phyloP scores from a whole-genome alignment of 1,284 basidiomycete genomes.

The Bondarzewia mesenterica region DNA sequence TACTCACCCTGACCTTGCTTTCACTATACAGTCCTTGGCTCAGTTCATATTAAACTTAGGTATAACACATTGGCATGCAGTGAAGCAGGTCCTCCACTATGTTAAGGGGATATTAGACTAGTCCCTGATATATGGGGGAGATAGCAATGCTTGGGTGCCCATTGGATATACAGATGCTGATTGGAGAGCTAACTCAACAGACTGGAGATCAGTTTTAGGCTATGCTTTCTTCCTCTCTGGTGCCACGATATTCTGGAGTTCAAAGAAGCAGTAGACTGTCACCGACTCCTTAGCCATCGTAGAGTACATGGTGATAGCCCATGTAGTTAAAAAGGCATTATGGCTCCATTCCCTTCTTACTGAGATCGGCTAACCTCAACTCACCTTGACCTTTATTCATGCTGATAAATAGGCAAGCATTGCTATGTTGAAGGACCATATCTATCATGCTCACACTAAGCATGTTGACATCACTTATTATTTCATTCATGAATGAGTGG shows the following conservation, averaged over 20 bases:
- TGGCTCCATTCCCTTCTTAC: conserved; percentile 14
- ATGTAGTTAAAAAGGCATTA: conserved; percentile 11
- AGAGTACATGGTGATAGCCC: conserved; percentile 24
- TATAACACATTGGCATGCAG: conserved; percentile 28
- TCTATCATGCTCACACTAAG: neutral
- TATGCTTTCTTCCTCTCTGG: conserved; percentile 7
- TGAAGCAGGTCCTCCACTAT: conserved; percentile 32
- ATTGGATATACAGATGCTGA: neutral
- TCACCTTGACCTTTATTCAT: neutral
- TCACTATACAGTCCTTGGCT: conserved; percentile 26
- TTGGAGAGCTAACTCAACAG: neutral
- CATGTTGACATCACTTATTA: conserved; percentile 1
- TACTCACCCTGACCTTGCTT: conserved; percentile 29
- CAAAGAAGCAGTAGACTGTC: conserved; percentile 20
- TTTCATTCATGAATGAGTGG: neutral
- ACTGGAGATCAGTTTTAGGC: conserved; percentile 2
- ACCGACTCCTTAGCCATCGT: conserved; percentile 23
- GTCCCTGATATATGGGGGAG: neutral
- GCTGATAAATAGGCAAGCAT: neutral
- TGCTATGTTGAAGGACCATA: neutral
- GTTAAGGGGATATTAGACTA: conserved; percentile 28
- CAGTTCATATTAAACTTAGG: conserved; percentile 21
- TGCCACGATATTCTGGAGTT: conserved; percentile 21
- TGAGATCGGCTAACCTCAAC: conserved; percentile 6
- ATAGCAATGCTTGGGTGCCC: neutral